Conservation (phyloP, 2,329 filamentous ascomycete genomes). For the Botrytis galanthina region DNA sequence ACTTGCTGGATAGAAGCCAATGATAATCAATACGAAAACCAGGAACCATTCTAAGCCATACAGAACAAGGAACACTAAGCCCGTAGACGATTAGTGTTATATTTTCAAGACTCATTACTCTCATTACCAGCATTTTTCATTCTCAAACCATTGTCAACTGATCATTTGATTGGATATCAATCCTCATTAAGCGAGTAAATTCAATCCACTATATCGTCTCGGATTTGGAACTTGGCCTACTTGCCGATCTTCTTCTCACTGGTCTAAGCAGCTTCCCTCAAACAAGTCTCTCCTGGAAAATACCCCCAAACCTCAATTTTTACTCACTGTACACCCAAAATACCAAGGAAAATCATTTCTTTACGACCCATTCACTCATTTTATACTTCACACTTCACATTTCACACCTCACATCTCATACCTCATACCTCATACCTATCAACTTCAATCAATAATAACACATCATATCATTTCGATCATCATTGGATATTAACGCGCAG, state of each 20-base stretch:
- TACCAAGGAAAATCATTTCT: not conserved
- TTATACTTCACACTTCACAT: not conserved
- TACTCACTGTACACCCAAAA: not conserved
- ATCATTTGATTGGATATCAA: not conserved
- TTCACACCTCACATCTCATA: not conserved
- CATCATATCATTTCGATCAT: not conserved
- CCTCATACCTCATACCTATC: not conserved
- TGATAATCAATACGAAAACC: not conserved
- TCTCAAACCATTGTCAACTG: not conserved
- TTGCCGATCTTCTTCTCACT: constrained; percentile 12
- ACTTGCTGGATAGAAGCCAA: not conserved
- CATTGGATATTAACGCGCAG: not conserved
- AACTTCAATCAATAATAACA: not conserved
- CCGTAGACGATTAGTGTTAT: not conserved
- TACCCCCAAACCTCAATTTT: not conserved
- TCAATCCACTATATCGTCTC: constrained; percentile 1
- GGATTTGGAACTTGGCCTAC: constrained; percentile 6
- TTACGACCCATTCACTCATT: constrained; percentile 4
- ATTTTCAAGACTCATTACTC: not conserved
- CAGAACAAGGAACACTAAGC: not conserved
- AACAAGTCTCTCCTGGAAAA: constrained; percentile 16
- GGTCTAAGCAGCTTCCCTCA: constrained; percentile 2
- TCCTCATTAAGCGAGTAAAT: not conserved
- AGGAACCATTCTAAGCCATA: not conserved
- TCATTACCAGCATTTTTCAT: not conserved